Evolutionary conservation across 2,329 filamentous ascomycete genomes (phyloP), one percentile per base, ranked within the genome.

Genomic region (Hymenotorrendiella dingleyae): DNA sequence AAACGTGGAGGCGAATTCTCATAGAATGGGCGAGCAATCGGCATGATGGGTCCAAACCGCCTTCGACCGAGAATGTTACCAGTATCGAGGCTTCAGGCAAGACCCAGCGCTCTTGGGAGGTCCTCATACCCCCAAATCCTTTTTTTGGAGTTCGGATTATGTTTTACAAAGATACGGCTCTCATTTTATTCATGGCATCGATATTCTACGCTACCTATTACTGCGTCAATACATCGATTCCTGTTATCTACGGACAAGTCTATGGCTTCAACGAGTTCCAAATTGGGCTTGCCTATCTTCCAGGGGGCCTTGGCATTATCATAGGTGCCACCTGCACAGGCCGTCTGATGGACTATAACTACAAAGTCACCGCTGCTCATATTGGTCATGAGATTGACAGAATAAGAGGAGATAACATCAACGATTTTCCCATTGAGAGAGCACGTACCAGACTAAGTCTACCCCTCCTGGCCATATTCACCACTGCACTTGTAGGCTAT

Each of bases 291-390:
- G 33, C 27, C n/a, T 53, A 53, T 37, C 16, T 53, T 3, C 45
- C 48, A 6, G 30, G 39, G 9, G 36, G 45, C 34, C 22, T 33
- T 12, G 35, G 35, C 2, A 26, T 32, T 14, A 43, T 38, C 17
- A 8, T 38, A 12, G 35, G 27, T 11, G 35, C n/a, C 12, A 19
- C 11, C 19, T 26, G 20, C 14, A 43, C 17, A 21, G 70, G 74
- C 11, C 62, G 62, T n/a, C 38, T 36, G 19, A 64, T 80, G 10
- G 76, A 81, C 54, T 69, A 67, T 60, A 78, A 75, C 51, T 81
- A 74, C 53, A 62, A 66, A 1, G 65, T 71, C 8, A 64, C 69
- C 30, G 73, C 74, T 4, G 56, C 57, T 9, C 59, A 61, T 5
- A 56, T 69, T 1, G 67, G 67, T 7, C 58, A 75, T 9, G 45